These are phyloP conservation scores for Calonectria leucothoes DNA, from an alignment of 2,329 filamentous ascomycete genomes.

Conservation along the genomic window DNA sequence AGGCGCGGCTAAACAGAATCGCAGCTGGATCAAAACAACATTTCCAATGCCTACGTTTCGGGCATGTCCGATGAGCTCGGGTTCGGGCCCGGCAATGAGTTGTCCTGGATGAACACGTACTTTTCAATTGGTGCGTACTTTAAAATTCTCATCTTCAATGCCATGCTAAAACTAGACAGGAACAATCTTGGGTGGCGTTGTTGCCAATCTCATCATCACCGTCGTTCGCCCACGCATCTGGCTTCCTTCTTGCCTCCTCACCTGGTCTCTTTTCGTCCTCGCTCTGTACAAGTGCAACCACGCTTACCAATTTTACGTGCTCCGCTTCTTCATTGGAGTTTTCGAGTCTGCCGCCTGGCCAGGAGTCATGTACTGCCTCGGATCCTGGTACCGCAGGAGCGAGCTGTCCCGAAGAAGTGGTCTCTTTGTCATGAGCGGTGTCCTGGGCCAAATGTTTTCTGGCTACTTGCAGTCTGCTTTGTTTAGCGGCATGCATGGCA, in stretches of 20 bases:
- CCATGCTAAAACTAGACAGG: conserved; percentile 8
- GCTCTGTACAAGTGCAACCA: conserved; percentile 52
- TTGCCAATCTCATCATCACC: conserved; percentile 58
- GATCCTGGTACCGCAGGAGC: conserved; percentile 69
- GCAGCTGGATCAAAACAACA: conserved; percentile 56
- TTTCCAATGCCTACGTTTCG: conserved; percentile 61
- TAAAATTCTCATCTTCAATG: no score
- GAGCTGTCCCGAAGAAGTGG: conserved; percentile 68
- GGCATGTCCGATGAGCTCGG: conserved; percentile 60
- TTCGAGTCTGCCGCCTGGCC: conserved; percentile 68
- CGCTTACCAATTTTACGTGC: conserved; percentile 54
- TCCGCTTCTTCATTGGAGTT: conserved; percentile 66
- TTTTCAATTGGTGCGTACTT: conserved; percentile 54
- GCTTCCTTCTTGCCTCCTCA: conserved; percentile 50
- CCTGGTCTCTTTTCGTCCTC: conserved; percentile 54
- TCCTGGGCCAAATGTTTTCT: conserved; percentile 56
- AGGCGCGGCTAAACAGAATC: conserved; percentile 1
- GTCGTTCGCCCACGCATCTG: conserved; percentile 55
- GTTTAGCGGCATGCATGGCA: conserved; percentile 48
- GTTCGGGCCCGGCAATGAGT: conserved; percentile 53
- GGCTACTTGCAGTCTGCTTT: conserved; percentile 50
- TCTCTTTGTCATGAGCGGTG: conserved; percentile 68
- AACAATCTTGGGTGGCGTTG: conserved; percentile 56
- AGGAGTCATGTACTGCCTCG: conserved; percentile 65
- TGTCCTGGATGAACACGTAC: conserved; percentile 59